Percentiles rank a stretch among this genome's conserved stretches.
Conservation (phyloP, 306 rosid species). For the Cyclanthera cordifolia region DNA sequence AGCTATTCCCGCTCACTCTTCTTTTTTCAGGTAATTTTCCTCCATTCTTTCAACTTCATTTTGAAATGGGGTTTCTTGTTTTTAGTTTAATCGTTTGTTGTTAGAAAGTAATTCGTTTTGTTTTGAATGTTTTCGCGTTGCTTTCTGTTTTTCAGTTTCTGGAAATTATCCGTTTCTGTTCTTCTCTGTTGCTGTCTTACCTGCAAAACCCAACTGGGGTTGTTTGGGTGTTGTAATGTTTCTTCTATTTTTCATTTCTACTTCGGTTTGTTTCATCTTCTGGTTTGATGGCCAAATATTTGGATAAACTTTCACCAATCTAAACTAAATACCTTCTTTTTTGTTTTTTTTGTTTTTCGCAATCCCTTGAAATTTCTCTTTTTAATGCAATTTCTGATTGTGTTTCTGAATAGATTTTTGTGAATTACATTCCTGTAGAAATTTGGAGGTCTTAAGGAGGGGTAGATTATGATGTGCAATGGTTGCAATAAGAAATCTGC, state of each 20-base stretch:
- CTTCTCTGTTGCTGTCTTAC: background rate
- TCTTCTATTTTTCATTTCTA: slow-evolving; percentile 1
- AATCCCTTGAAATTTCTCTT: too few relatives aligned
- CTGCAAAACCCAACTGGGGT: background rate
- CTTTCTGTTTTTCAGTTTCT: slow-evolving; percentile 4
- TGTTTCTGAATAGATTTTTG: background rate
- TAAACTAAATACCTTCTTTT: too few relatives aligned
- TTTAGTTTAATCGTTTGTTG: background rate
- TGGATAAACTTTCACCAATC: too few relatives aligned
- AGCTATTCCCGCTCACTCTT: background rate
- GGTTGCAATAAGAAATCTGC: slow-evolving; percentile 47
- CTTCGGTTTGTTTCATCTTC: background rate
- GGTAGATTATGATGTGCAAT: slow-evolving; percentile 45
- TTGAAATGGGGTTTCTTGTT: background rate
- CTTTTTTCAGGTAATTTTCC: background rate
- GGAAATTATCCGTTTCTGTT: background rate
- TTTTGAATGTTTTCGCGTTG: background rate
- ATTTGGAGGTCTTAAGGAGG: background rate
- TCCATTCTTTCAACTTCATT: background rate
- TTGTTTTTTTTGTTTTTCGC: background rate
- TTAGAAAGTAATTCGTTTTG: background rate
- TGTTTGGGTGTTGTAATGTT: background rate
- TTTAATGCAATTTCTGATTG: background rate
- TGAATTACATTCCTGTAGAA: background rate
- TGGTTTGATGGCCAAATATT: too few relatives aligned